phyloP scores from a whole-genome alignment of 805 yeast genomes.

The Candida silvicultrix region DNA sequence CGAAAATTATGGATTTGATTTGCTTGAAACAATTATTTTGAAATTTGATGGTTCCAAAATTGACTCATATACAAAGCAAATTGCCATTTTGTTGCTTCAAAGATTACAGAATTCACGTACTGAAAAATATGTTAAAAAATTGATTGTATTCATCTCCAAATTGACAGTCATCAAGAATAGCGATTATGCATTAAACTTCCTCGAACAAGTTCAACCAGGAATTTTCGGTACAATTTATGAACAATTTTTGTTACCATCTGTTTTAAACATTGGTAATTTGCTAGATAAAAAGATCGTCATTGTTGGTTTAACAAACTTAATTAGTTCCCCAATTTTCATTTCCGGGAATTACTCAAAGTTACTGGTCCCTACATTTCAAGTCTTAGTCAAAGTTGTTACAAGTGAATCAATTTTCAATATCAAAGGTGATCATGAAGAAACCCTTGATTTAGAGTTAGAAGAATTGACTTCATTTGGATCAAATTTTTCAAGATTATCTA shows the following conservation, averaged over 20 bases:
- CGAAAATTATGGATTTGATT: constrained; percentile 80
- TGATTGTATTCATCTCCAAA: constrained; percentile 57
- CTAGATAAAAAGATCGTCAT: constrained; percentile 49
- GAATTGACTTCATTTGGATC: constrained; percentile 85
- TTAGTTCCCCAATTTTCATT: constrained; percentile 27
- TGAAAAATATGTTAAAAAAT: constrained; percentile 69
- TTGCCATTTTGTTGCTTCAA: constrained; percentile 71
- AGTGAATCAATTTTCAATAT: constrained; percentile 30
- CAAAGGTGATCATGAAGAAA: constrained; percentile 29
- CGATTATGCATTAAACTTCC: constrained; percentile 52
- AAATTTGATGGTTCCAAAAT: constrained; percentile 45
- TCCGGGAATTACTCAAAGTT: constrained; percentile 36
- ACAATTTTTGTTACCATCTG: constrained; percentile 33
- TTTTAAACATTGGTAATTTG: constrained; percentile 41
- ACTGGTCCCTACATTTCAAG: constrained; percentile 37
- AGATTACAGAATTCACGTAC: constrained; percentile 78
- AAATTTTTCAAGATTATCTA: constrained; percentile 65
- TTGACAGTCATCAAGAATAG: constrained; percentile 39
- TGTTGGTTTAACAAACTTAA: constrained; percentile 42
- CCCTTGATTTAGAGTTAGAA: constrained; percentile 45
- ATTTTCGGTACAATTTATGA: constrained; percentile 44
- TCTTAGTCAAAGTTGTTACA: constrained; percentile 31
- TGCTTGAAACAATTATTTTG: constrained; percentile 63
- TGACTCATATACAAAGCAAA: constrained; percentile 54
- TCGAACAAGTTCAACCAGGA: constrained; percentile 67